A percentile compares a stretch with the other conserved stretches of the same genome.
phyloP scores from a whole-genome alignment of 352 stramenopile genomes.

The Globisporangium alternatum region DNA sequence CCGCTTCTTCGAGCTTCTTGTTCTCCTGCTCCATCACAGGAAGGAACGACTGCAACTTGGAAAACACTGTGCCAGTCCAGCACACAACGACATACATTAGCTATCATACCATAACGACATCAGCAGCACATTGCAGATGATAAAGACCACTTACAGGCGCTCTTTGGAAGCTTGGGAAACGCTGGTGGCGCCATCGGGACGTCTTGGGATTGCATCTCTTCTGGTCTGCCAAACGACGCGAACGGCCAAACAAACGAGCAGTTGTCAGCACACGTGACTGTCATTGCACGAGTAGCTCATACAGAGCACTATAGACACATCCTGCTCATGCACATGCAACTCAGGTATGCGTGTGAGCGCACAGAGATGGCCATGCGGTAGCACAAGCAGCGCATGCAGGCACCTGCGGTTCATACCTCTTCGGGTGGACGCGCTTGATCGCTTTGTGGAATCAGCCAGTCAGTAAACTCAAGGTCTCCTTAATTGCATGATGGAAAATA shows the following conservation, averaged over 20 bases:
- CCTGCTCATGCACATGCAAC: not conserved
- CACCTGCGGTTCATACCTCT: slow-evolving; percentile 3
- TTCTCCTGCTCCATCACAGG: slow-evolving; percentile 74
- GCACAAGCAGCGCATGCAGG: not conserved
- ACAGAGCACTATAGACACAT: not conserved
- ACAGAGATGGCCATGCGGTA: not conserved
- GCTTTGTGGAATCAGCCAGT: not conserved
- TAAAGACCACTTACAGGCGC: slow-evolving; percentile 38
- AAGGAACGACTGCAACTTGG: slow-evolving; percentile 71
- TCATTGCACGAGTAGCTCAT: not conserved
- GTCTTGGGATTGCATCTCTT: slow-evolving; percentile 11
- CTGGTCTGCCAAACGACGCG: not conserved
- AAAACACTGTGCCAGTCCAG: slow-evolving; percentile 41
- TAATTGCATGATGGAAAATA: not conserved
- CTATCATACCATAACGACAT: not conserved
- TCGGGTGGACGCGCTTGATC: slow-evolving; percentile 13
- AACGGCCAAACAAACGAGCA: not conserved
- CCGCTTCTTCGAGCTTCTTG: slow-evolving; percentile 62
- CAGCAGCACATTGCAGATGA: not conserved
- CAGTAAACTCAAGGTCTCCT: not conserved
- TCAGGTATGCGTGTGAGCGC: not conserved
- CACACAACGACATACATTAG: slow-evolving; percentile 2
- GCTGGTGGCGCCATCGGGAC: slow-evolving; percentile 19
- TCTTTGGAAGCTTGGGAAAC: slow-evolving; percentile 59
- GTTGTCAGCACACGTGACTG: not conserved